Evolutionary conservation across 129 eudicot species (phyloP).

Genomic region (Dittrichia graveolens): DNA sequence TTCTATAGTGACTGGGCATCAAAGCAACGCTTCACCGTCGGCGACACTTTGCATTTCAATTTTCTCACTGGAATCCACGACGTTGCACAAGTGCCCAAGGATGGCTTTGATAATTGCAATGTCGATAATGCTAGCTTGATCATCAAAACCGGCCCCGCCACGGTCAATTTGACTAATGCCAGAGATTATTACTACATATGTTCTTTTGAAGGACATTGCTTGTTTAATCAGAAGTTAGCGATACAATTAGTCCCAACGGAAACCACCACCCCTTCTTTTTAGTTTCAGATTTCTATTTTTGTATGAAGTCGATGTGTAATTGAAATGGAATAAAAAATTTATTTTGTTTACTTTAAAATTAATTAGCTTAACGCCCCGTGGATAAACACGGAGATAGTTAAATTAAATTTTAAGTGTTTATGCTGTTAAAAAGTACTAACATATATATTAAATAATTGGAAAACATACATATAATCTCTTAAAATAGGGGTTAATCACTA

Average conservation of each 20-base stretch:
- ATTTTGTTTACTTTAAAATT: no score
- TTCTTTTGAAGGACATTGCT: conserved; percentile 40
- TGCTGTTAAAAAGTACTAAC: no score
- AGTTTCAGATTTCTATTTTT: neutral
- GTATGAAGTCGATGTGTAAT: neutral
- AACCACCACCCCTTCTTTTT: neutral
- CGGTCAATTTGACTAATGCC: conserved; percentile 26
- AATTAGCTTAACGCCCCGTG: no score
- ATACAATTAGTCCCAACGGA: conserved; percentile 36
- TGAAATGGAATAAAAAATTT: neutral
- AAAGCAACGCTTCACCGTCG: neutral
- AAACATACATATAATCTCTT: no score
- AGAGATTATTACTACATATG: conserved; percentile 49
- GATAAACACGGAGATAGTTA: no score
- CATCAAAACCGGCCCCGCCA: conserved; percentile 40
- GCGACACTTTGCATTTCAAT: conserved; percentile 40
- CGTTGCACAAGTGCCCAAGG: conserved; percentile 48
- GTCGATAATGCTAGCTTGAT: conserved; percentile 27
- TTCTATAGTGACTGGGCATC: conserved; percentile 17
- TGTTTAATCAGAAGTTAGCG: conserved; percentile 37
- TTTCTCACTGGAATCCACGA: conserved; percentile 37
- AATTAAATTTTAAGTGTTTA: no score
- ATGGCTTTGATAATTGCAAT: conserved; percentile 47
- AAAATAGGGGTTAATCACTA: no score
- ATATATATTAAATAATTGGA: no score